Conservation (phyloP, 106 monocot species). For the Acorus gramineus region DNA sequence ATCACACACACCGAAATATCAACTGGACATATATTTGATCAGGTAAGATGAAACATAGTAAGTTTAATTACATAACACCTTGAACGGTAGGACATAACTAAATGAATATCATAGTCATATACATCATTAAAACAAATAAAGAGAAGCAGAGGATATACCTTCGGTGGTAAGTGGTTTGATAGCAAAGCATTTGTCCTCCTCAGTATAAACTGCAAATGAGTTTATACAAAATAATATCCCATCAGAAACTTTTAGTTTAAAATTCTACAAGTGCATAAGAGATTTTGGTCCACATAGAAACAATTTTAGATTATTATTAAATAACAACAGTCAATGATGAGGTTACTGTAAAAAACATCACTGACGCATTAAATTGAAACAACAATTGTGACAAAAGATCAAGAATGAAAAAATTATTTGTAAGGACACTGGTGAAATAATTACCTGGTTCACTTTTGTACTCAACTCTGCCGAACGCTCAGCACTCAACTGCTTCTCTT, state of each 20-base stretch:
- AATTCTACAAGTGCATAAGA: too few species aligned
- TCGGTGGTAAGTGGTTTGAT: conserved; percentile 98
- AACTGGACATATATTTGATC: too few species aligned
- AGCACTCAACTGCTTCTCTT: conserved; percentile 70
- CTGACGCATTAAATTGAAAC: background rate
- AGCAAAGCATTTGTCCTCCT: conserved; percentile 95
- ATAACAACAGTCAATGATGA: background rate
- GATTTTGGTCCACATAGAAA: too few species aligned
- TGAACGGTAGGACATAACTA: too few species aligned
- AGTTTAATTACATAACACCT: too few species aligned
- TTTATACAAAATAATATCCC: too few species aligned
- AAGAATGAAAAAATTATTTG: too few species aligned
- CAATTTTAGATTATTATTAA: background rate
- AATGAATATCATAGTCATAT: background rate
- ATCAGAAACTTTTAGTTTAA: too few species aligned
- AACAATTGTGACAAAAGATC: background rate
- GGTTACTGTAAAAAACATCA: background rate
- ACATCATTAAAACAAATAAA: conserved; percentile 1
- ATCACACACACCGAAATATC: too few species aligned
- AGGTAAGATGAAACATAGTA: too few species aligned
- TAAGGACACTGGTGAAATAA: background rate
- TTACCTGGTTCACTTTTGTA: conserved; percentile 97
- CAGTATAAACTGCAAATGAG: conserved; percentile 75
- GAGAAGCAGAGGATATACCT: conserved; percentile 36
- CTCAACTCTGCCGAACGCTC: conserved; percentile 93